Evolutionary conservation across 2,329 filamentous ascomycete genomes (phyloP).

Genomic region (Falciphora oryzae): DNA sequence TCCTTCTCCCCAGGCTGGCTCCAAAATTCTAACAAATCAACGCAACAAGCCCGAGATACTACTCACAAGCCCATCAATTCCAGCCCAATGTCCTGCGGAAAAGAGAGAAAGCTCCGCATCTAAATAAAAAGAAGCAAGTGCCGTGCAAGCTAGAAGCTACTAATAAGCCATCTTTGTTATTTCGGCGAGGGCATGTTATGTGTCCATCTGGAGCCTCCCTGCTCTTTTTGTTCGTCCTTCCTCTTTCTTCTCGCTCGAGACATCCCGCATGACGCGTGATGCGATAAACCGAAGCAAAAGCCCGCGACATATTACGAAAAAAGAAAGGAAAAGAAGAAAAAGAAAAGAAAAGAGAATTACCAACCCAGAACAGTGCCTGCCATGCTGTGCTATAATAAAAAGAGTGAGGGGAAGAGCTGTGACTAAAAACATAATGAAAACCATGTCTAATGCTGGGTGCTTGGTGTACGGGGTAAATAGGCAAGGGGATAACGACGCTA

Average conservation of each 20-base stretch:
- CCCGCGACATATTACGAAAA: neutral
- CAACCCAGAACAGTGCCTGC: conserved; percentile 1
- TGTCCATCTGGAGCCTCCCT: neutral
- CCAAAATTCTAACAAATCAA: neutral
- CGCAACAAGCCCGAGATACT: neutral
- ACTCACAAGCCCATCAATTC: neutral
- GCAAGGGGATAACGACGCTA: neutral
- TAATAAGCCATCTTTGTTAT: neutral
- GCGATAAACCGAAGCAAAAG: conserved; percentile 1
- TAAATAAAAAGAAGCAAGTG: neutral
- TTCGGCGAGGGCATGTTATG: neutral
- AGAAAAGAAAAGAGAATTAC: neutral
- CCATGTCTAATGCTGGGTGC: conserved; percentile 2
- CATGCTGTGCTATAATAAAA: conserved; percentile 8
- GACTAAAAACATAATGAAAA: conserved; percentile 3
- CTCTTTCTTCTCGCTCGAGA: neutral
- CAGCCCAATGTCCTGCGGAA: neutral
- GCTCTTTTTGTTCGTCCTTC: neutral
- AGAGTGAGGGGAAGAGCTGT: neutral
- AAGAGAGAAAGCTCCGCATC: neutral
- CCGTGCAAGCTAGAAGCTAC: neutral
- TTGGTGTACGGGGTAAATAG: neutral
- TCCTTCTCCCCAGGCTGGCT: neutral
- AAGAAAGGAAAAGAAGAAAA: neutral
- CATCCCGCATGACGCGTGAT: neutral